Evolutionary conservation across 1,139 yeast genomes (phyloP), one percentile per base, ranked within the genome.

Genomic region (Taphrina deformans): DNA sequence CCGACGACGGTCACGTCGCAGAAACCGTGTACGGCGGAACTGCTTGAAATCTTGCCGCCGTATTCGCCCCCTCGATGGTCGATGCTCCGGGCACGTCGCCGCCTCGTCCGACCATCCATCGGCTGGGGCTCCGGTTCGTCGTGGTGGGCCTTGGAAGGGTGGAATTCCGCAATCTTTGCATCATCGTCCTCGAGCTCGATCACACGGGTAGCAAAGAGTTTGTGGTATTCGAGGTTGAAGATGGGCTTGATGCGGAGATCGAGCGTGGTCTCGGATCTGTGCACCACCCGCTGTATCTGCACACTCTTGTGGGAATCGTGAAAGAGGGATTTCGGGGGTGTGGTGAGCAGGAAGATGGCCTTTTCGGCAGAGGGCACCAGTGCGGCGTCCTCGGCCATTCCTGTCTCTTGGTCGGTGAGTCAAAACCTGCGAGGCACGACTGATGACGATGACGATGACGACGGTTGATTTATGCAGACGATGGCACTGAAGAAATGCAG

Each of bases 181-280:
- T 59, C 63, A 26, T 59, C 51, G 16, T 50, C 35, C 38, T 59
- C 63, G 46, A 59, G 63, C 56, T 59, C 63, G 12, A 59, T 24
- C 26, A 59, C 35, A 21, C 56, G 26, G 16, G 63, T 59, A 16
- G 48, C 48, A 33, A 27, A 41, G 38, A 51, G 51, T 23, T 45
- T 48, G n/a, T 48, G 50, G 29, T 40, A 40, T 33, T 59, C 63
- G 21, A 59, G 63, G 27, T 59, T 59, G 50, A 50, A 40, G 31
- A 59, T 29, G 29, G 63, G 63, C 35, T 44, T 24, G 24, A 59
- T 59, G 14, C 63, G 63, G 14, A 59, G 35, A 5, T 24, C 48
- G 14, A 33, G 23, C 1, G 46, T 53, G 23, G 48, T 40, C 40
- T 27, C 51, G 1, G 48, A 33, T 26, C 40, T 53, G 21, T 48